Evolutionary conservation across 2,329 filamentous ascomycete genomes (phyloP), one percentile per base, ranked within the genome.

Genomic region (Geoglossum cookeanum): DNA sequence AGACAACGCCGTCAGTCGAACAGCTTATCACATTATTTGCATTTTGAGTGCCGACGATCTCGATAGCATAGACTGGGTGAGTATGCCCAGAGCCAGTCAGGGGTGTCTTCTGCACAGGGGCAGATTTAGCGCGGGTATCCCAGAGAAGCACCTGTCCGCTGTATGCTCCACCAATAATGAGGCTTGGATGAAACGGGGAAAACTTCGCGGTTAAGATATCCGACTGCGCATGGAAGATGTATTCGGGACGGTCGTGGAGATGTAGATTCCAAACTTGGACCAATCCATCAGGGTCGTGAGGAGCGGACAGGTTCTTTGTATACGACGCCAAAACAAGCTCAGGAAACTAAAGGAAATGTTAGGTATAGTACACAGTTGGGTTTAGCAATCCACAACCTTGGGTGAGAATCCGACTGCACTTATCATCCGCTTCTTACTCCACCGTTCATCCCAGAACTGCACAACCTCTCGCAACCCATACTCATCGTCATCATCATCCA

Each of bases 1-100:
- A 98, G 47, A 97, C 88, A 8, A 94, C 88, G 57, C 92, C 92
- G 66, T 98, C 92, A 0, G 92, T 98, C 1, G 89, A 96, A 68
- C 88, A 91, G 37, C 90, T 96, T 64, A 98, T 86, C 67, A 98
- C 95, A 69, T 97, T 98, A 73, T 96, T 95, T 59, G 92, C 92
- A 68, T 98, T 98, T 67, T 97, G 92, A 0, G 94, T 98, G 61
- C 92, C 92, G 55, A 98, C 88, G 57, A 98, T 94, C 61, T 92
- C 87, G 58, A 98, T 81, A 44, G 85, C 89, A 73, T 98, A 98
- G 61, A 98, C 86, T 0, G 92, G 92, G 66, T 98, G 92, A 6
- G 92, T 94, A 69, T 98, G 92, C 13, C 92, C 90, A 13, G 87
- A 90, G 55, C 92, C 91, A 4, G 91, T 97, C 44, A 98, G 76